Conservation (phyloP, 2,329 filamentous ascomycete genomes). For the Diplodia seriata region DNA sequence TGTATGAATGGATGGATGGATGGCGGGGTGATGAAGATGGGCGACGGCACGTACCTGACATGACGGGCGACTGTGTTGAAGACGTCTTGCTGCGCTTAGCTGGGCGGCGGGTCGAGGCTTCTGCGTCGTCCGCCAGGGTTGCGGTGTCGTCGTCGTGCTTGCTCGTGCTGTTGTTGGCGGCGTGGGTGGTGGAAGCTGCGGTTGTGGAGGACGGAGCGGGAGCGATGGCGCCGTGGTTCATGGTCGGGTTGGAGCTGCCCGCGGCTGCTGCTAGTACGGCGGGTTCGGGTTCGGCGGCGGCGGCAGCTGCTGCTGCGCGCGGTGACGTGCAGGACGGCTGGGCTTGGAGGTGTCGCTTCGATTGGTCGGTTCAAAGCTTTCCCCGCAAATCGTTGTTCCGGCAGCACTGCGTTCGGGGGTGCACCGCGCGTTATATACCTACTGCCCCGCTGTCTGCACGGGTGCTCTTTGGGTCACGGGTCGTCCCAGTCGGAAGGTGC, state of each 20-base stretch:
- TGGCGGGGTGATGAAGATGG: background rate
- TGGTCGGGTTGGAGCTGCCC: background rate
- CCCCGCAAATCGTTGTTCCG: background rate
- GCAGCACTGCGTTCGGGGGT: background rate
- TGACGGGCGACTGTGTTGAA: slow-evolving; percentile 17
- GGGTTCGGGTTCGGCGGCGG: slow-evolving; percentile 6
- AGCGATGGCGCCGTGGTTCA: background rate
- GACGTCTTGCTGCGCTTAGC: slow-evolving; percentile 28
- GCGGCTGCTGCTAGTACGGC: slow-evolving; percentile 2
- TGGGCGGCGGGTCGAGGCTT: slow-evolving; percentile 2
- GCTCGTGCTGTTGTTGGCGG: background rate
- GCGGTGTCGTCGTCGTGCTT: slow-evolving; percentile 28
- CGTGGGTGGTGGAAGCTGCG: background rate
- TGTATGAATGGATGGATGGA: background rate
- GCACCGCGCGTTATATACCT: background rate
- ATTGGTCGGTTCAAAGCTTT: background rate
- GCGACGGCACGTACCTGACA: slow-evolving; percentile 23
- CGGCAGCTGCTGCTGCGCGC: slow-evolving; percentile 9
- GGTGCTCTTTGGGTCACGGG: background rate
- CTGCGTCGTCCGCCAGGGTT: slow-evolving; percentile 30
- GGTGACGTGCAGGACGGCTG: slow-evolving; percentile 27
- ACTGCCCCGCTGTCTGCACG: background rate
- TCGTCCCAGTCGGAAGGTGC: background rate
- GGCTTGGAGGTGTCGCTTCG: slow-evolving; percentile 7
- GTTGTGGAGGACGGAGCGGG: background rate